phyloP scores from a whole-genome alignment of 345 rosid species.

The Arabidopsis thaliana region TAIR10.1 NC_003076.8:23800001-23800500 shows the following conservation, averaged over 20 bases:
- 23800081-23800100: constrained; percentile 96
- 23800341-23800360: constrained; percentile 7
- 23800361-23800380: background rate
- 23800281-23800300: constrained; percentile 56
- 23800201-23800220: constrained; percentile 86
- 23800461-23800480: constrained; percentile 64
- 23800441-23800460: constrained; percentile 72
- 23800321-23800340: background rate
- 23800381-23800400: constrained; percentile 56
- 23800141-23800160: constrained; percentile 84
- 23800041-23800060: constrained; percentile 72
- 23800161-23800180: constrained; percentile 87
- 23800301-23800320: constrained; percentile 70
- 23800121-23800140: constrained; percentile 70
- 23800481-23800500: constrained; percentile 65
- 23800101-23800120: constrained; percentile 60
- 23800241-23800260: constrained; percentile 78
- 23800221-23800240: constrained; percentile 84
- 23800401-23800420: constrained; percentile 62
- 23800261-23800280: constrained; percentile 68
- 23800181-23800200: constrained; percentile 75
- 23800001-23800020: constrained; percentile 65
- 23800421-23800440: constrained; percentile 72
- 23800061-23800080: constrained; percentile 85
- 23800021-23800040: constrained; percentile 94